Conservation (phyloP, 2,329 filamentous ascomycete species). For the Cladosporium sp. region DNA sequence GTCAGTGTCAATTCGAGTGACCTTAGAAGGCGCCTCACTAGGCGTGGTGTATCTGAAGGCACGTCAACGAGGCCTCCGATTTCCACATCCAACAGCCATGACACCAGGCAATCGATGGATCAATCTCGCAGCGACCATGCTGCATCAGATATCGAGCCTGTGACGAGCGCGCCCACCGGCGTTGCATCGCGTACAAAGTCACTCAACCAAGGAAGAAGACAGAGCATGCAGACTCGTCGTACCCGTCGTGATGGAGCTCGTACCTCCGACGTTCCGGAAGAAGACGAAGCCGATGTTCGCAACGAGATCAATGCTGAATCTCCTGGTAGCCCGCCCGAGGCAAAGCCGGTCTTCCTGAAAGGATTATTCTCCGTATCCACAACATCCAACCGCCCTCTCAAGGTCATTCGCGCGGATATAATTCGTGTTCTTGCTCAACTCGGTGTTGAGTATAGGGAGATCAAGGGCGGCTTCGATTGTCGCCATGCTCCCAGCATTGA, state of each 20-base stretch:
- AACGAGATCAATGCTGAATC: conserved; percentile 61
- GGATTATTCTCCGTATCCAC: conserved; percentile 96
- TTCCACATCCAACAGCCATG: conserved; percentile 29
- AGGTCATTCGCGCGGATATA: conserved; percentile 83
- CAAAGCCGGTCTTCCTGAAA: conserved; percentile 94
- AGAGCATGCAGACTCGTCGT: conserved; percentile 87
- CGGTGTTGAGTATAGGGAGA: conserved; percentile 87
- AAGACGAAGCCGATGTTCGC: conserved; percentile 62
- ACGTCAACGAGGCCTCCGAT: conserved; percentile 42
- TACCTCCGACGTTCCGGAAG: conserved; percentile 81
- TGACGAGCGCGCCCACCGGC: conserved; percentile 41
- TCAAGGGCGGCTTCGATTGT: conserved; percentile 90
- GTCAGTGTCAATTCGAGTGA: conserved; percentile 91
- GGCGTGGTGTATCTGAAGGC: conserved; percentile 56
- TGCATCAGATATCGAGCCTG: conserved; percentile 52
- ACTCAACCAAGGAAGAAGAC: conserved; percentile 81
- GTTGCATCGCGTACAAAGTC: conserved; percentile 78
- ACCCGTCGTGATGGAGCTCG: conserved; percentile 55
- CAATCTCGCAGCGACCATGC: conserved; percentile 36
- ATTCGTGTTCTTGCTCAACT: conserved; percentile 85
- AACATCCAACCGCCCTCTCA: conserved; percentile 86
- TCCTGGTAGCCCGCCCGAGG: conserved; percentile 68
- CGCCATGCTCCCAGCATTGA: conserved; percentile 88
- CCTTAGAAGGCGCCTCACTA: conserved; percentile 64
- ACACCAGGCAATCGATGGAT: conserved; percentile 40